These are phyloP conservation scores for Entomortierella chlamydospora DNA, from an alignment of 192 early-diverging fungal genomes.

Conservation along the genomic window DNA sequence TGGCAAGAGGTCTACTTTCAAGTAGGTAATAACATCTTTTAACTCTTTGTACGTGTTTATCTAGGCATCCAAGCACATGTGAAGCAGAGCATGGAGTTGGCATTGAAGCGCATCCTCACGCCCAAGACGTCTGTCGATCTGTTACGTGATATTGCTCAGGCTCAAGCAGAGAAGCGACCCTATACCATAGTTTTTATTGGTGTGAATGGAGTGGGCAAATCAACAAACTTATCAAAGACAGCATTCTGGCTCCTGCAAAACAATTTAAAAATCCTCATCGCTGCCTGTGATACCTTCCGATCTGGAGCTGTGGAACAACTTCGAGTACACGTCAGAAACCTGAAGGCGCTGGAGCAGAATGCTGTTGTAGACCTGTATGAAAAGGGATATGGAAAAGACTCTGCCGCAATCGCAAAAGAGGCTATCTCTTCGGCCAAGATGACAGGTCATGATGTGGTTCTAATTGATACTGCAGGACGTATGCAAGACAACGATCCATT, in stretches of 20 bases:
- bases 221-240: slow-evolving; percentile 94
- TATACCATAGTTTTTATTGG: slow-evolving; percentile 95
- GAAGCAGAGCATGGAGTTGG: slow-evolving; percentile 82
- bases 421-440: slow-evolving; percentile 79
- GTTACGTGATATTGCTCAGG: slow-evolving; percentile 87
- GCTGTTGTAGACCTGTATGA: slow-evolving; percentile 89
- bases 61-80: slow-evolving; percentile 72
- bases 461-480: slow-evolving; percentile 96
- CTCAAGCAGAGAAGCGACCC: slow-evolving; percentile 74
- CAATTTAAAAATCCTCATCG: slow-evolving; percentile 88
- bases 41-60: no score
- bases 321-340: slow-evolving; percentile 88
- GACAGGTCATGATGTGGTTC: slow-evolving; percentile 87
- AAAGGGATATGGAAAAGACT: slow-evolving; percentile 96
- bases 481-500: slow-evolving; percentile 99
- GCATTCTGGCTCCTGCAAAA: slow-evolving; percentile 97
- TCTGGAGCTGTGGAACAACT: slow-evolving; percentile 97
- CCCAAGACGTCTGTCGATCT: slow-evolving; percentile 92
- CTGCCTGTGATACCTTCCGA: slow-evolving; percentile 97
- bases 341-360: slow-evolving; percentile 78
- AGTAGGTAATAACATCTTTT: no score
- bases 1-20: no score
- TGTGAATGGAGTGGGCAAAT: slow-evolving; percentile 94
- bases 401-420: slow-evolving; percentile 95
- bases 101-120: slow-evolving; percentile 89